Conservation (phyloP, 1,284 basidiomycete species). For the Entoloma clypeatum region DNA sequence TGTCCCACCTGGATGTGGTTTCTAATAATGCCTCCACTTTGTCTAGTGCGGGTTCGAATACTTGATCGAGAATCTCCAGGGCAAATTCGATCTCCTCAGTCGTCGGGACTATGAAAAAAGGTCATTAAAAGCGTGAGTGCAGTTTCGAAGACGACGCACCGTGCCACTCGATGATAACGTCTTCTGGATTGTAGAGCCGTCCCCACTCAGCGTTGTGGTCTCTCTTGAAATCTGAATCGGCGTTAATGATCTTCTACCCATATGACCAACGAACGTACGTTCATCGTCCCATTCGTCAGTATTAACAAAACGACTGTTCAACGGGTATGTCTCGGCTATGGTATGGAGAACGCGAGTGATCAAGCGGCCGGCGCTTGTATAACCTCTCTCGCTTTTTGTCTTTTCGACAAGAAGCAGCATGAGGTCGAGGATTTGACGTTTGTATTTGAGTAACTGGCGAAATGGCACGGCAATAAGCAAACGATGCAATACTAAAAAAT, state of each 20-base stretch:
- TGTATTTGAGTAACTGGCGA: slow-evolving; percentile 70
- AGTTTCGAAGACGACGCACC: slow-evolving; percentile 37
- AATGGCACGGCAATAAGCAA: slow-evolving; percentile 10
- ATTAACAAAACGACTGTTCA: slow-evolving; percentile 84
- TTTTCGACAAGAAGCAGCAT: slow-evolving; percentile 70
- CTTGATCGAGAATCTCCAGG: slow-evolving; percentile 71
- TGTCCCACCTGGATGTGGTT: slow-evolving; percentile 60
- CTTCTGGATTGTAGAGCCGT: slow-evolving; percentile 72
- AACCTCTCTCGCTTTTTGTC: slow-evolving; percentile 89
- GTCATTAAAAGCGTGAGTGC: slow-evolving; percentile 2
- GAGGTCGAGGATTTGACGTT: slow-evolving; percentile 65
- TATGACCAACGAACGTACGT: slow-evolving; percentile 40
- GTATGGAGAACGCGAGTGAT: slow-evolving; percentile 79
- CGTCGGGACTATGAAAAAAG: slow-evolving; percentile 52
- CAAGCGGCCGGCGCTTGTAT: slow-evolving; percentile 77
- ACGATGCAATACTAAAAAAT: neutral
- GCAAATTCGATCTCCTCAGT: slow-evolving; percentile 78
- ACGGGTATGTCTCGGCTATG: slow-evolving; percentile 75
- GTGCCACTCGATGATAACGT: slow-evolving; percentile 90
- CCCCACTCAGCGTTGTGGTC: slow-evolving; percentile 85
- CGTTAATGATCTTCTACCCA: slow-evolving; percentile 9
- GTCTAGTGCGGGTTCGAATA: slow-evolving; percentile 65
- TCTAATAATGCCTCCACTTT: slow-evolving; percentile 66
- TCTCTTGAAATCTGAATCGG: slow-evolving; percentile 58
- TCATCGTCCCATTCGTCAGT: slow-evolving; percentile 76